A percentile compares a stretch with the other conserved stretches of the same genome.
These are phyloP conservation scores for Thermothielavioides terrestris DNA, from an alignment of 495 filamentous ascomycete genomes.

Conservation along the genomic window DNA sequence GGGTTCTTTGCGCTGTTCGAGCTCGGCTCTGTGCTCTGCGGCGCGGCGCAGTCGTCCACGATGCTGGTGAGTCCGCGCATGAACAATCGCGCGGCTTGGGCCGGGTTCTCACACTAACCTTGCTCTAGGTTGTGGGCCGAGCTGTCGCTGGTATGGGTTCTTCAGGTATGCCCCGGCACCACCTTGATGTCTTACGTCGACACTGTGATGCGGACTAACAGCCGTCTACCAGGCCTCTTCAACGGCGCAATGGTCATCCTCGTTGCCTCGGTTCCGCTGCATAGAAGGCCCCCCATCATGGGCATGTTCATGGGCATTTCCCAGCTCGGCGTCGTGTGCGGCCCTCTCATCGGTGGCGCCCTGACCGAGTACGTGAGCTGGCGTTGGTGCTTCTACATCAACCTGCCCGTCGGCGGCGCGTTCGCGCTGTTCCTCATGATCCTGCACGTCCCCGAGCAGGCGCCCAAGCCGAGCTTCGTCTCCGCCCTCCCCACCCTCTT, in stretches of 20 bases:
- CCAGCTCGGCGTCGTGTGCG: constrained; percentile 60
- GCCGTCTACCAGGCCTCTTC: constrained; percentile 34
- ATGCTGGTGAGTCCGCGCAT: too few relatives aligned
- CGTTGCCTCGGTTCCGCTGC: constrained; percentile 24
- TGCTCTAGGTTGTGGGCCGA: constrained; percentile 47
- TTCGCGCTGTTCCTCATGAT: constrained; percentile 46
- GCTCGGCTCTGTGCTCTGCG: constrained; percentile 45
- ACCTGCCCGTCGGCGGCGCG: constrained; percentile 56
- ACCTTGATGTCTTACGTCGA: too few relatives aligned
- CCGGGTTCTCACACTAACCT: too few relatives aligned
- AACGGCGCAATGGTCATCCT: constrained; percentile 33
- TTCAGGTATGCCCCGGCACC: too few relatives aligned
- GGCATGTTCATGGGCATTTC: constrained; percentile 41
- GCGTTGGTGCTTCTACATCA: constrained; percentile 63
- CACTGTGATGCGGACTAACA: too few relatives aligned
- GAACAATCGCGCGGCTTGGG: too few relatives aligned
- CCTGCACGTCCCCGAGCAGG: constrained; percentile 40
- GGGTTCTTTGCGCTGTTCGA: constrained; percentile 33
- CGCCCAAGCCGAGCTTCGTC: constrained; percentile 30
- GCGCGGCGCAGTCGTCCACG: constrained; percentile 34
- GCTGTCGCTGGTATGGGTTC: constrained; percentile 48
- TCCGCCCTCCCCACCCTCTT: constrained; percentile 30
- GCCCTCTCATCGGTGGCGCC: constrained; percentile 52
- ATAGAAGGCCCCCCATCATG: constrained; percentile 29
- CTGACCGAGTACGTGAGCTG: constrained; percentile 46